Percentiles rank a stretch among this genome's conserved stretches.
phyloP scores from a whole-genome alignment of 805 yeast species.

The Limtongia smithiae region DNA sequence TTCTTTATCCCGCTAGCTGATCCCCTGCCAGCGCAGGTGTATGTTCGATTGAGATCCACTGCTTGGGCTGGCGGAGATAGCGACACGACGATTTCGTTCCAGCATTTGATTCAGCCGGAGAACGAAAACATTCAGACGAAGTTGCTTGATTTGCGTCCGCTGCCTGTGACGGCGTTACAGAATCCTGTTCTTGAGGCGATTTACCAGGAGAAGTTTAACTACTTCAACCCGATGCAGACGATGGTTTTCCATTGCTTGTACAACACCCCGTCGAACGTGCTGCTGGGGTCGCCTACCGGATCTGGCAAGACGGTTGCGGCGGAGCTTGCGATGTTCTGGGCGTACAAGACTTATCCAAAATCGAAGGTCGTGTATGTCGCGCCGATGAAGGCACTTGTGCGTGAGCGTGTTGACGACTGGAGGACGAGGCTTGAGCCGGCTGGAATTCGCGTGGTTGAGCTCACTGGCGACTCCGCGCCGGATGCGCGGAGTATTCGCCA shows the following conservation, averaged over 20 bases:
- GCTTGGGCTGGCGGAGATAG: constrained; percentile 86
- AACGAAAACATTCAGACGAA: constrained; percentile 84
- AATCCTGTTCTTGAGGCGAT: constrained; percentile 62
- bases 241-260: constrained; percentile 91
- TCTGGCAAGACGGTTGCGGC: constrained; percentile 98
- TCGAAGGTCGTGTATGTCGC: constrained; percentile 68
- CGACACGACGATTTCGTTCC: constrained; percentile 74
- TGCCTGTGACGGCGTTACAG: constrained; percentile 78
- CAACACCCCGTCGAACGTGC: constrained; percentile 70
- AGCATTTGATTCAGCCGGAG: constrained; percentile 82
- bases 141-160: constrained; percentile 73
- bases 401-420: constrained; percentile 85
- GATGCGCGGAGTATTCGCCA: constrained; percentile 60
- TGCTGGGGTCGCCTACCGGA: constrained; percentile 98
- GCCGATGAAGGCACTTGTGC: constrained; percentile 82
- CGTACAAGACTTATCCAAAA: constrained; percentile 75
- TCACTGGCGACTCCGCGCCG: constrained; percentile 80
- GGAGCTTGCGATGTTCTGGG: constrained; percentile 93
- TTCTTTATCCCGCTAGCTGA: constrained; percentile 88
- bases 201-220: constrained; percentile 65
- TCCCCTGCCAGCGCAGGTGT: constrained; percentile 85
- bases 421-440: constrained; percentile 47
- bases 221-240: constrained; percentile 98
- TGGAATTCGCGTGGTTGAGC: constrained; percentile 59
- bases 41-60: constrained; percentile 76